Evolutionary conservation across 441 rosid genomes (phyloP).

Genomic region (Aleurites moluccanus): DNA sequence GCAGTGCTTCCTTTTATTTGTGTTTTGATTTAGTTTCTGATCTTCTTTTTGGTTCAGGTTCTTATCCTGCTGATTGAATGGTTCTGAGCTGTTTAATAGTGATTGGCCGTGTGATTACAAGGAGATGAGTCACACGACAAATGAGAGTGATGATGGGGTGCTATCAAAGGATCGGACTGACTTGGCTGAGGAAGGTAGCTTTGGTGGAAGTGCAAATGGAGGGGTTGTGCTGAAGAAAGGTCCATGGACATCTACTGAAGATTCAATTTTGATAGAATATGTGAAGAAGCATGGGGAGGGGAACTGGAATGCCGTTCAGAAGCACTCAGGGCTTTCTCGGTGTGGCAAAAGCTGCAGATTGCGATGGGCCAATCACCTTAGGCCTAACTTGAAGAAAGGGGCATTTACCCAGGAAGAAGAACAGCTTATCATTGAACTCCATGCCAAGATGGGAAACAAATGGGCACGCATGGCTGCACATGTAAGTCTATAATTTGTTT

Average conservation of each 20-base stretch:
- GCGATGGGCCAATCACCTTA: constrained; percentile 97
- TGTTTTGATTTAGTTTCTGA: constrained; percentile 22
- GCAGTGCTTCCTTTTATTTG: constrained; percentile 15
- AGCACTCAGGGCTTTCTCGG: constrained; percentile 79
- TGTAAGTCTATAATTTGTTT: constrained; percentile 49
- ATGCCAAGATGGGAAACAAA: constrained; percentile 95
- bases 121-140: constrained; percentile 67
- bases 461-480: constrained; percentile 99
- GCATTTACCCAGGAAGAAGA: constrained; percentile 94
- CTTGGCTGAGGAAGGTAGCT: constrained; percentile 46
- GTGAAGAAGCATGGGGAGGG: constrained; percentile 98
- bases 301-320: constrained; percentile 98
- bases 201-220: constrained; percentile 47
- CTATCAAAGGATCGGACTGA: constrained; percentile 50
- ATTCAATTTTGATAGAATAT: constrained; percentile 79
- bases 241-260: constrained; percentile 97
- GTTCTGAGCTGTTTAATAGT: constrained; percentile 39
- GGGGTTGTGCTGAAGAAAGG: constrained; percentile 79
- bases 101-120: constrained; percentile 38
- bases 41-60: constrained; percentile 38
- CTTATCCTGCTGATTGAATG: constrained; percentile 40
- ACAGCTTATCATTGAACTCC: constrained; percentile 80
- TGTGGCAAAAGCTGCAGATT: constrained; percentile 99
- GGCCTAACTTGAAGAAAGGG: constrained; percentile 98
- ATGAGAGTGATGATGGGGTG: constrained; percentile 60